Evolutionary conservation across 2,329 filamentous ascomycete species (phyloP).

Genomic region (Knoxdaviesia capensis): DNA sequence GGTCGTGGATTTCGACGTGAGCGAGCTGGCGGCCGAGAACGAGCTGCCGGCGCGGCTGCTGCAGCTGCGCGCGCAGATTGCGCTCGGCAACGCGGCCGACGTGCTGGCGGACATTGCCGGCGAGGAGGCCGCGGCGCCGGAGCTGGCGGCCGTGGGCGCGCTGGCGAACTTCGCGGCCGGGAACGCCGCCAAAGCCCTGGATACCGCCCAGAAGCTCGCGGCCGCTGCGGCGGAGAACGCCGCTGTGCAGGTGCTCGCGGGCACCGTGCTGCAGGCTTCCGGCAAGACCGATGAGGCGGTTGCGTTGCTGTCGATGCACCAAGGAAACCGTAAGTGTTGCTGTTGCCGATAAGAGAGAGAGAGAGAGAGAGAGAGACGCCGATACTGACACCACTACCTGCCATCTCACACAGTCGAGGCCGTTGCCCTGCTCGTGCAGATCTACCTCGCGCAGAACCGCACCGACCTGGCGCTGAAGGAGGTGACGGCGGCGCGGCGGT

Average conservation of each 20-base stretch:
- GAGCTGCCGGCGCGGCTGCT: conserved; percentile 57
- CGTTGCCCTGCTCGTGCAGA: conserved; percentile 76
- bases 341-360: no score
- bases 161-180: conserved; percentile 48
- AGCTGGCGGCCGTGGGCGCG: conserved; percentile 56
- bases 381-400: no score
- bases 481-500: conserved; percentile 66
- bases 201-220: conserved; percentile 45
- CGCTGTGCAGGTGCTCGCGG: conserved; percentile 62
- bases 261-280: conserved; percentile 61
- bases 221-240: conserved; percentile 50
- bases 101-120: conserved; percentile 50
- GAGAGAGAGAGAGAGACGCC: no score
- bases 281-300: conserved; percentile 77
- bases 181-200: conserved; percentile 39
- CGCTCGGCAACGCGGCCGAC: conserved; percentile 55
- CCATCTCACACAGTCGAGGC: conserved; percentile 33
- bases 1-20: conserved; percentile 70
- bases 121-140: conserved; percentile 36
- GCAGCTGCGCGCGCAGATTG: conserved; percentile 63
- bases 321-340: conserved; percentile 53
- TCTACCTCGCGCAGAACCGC: conserved; percentile 80
- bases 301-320: conserved; percentile 58
- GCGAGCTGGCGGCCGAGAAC: conserved; percentile 62
- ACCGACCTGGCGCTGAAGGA: conserved; percentile 82